A percentile compares a stretch with the other conserved stretches of the same genome.
These are phyloP conservation scores for Rhodotorula mucilaginosa DNA, from an alignment of 1,284 basidiomycete species.

Conservation along the genomic window DNA sequence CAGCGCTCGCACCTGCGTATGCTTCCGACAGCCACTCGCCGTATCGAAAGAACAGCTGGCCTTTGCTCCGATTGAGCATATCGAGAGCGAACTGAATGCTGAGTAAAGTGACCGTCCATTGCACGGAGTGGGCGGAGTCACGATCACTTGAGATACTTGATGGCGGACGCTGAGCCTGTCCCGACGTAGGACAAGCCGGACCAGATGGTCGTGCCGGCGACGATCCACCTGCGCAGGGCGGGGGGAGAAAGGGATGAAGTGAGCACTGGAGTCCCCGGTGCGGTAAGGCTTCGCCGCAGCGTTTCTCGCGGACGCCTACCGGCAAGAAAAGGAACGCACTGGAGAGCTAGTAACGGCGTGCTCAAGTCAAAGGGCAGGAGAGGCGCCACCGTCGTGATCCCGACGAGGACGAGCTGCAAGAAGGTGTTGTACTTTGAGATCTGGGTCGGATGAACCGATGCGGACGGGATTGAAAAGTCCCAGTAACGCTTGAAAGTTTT, in stretches of 20 bases:
- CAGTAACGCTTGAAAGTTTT: slow-evolving; percentile 91
- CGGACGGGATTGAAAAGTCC: slow-evolving; percentile 91
- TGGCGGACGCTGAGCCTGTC: slow-evolving; percentile 59
- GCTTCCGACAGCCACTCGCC: too few relatives aligned
- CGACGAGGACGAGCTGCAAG: slow-evolving; percentile 87
- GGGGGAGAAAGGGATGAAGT: too few relatives aligned
- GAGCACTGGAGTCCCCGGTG: neutral
- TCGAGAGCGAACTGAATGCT: too few relatives aligned
- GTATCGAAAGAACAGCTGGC: too few relatives aligned
- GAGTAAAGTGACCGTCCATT: too few relatives aligned
- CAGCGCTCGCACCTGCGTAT: too few relatives aligned
- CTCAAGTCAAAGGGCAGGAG: slow-evolving; percentile 65
- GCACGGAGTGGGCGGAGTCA: neutral
- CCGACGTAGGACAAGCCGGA: slow-evolving; percentile 88
- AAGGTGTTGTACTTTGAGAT: slow-evolving; percentile 78
- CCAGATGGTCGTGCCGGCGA: slow-evolving; percentile 85
- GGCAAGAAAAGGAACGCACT: slow-evolving; percentile 55
- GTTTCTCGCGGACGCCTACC: neutral
- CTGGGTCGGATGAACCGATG: slow-evolving; percentile 62
- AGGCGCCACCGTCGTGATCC: slow-evolving; percentile 77
- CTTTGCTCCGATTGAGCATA: too few relatives aligned
- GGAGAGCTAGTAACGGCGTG: slow-evolving; percentile 60
- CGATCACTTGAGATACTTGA: slow-evolving; percentile 52
- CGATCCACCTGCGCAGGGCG: slow-evolving; percentile 62
- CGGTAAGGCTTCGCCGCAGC: neutral